Evolutionary conservation across 345 rosid genomes (phyloP), one percentile per base, ranked within the genome.

Genomic region (Eucalyptus viminalis): DNA sequence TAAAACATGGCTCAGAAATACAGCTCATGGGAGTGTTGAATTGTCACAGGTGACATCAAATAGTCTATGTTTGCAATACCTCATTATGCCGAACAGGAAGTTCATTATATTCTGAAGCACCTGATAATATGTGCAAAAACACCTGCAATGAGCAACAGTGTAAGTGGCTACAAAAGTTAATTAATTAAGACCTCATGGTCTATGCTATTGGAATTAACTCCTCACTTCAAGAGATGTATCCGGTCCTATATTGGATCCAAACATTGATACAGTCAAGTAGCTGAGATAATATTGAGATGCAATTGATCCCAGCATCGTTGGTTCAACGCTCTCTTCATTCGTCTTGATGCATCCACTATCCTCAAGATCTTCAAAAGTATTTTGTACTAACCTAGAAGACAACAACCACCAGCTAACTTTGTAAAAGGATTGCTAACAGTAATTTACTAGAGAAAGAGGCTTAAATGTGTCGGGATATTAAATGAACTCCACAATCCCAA

Each of bases 81-180:
- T 97, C 99, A 81, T 97, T 97, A 93, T 97, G 99, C 91, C 99
- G 96, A 88, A 97, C 99, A 90, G 99, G 99, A 92, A 97, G 97
- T 90, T 97, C 99, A 90, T 97, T 92, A 92, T 93, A 97, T 91
- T 97, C 99, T n/a, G 98, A 96, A 67, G 95, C 98, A 88, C 97
- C 99, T 47, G 99, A 95, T 67, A 97, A 90, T 88, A 97, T 94
- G 91, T 95, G 97, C 93, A 97, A 91, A 92, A 97, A 97, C 43
- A 94, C 95, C 99, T 97, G 92, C 87, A 29, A 89, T 60, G 76
- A 88, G 47, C 45, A 89, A 51, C 31, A 43, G 53, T 43, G 44
- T 80, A 80, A 87, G 80, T 87, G 76, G 65, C 54, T 15, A 93
- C 86, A 86, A 65, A 34, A 56, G 58, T 49, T 14, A 51, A 87